Base-by-base conservation (phyloP, 257 asterid species). In the Solanum gandarillasii region DNA sequence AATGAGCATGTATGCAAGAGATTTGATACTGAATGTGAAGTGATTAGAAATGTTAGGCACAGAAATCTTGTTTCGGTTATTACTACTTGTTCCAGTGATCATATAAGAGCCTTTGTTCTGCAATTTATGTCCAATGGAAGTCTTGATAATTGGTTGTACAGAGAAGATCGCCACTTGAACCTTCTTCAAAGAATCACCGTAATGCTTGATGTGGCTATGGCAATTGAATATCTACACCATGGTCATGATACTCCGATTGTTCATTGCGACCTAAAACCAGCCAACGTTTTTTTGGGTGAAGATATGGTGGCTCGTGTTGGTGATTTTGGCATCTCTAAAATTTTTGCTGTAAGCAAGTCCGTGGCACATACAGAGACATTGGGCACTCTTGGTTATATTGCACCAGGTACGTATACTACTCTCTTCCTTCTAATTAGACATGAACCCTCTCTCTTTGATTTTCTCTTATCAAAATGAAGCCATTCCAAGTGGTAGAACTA, bases 101-200 rank as follows among this genome's bases (percentile, higher is more conserved):
- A 52, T 36, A 32, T 89, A 73, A 74, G 90, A 74, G 90, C 90
- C 82, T 86, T 91, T 32, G 88, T 90, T 41, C 84, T 91, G 36
- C 87, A 88, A 34, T 91, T 85, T 52, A 91, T 91, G 93, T 84
- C 91, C 12, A 91, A 90, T 62, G 91, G 93, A 43, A 91, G 86
- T 75, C 88, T 91, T 12, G 92, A 89, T 41, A 84, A 81, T 34
- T 90, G 89, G 93, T 38, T 90, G 39, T 78, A 89, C 46, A 21
- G 12, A 18, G 78, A 85, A 34, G 89, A 85, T 41, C 18, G 46
- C 27, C 31, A 52, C 12, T 86, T 86, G 86, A 88, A 76, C 82
- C 85, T 90, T 34, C 72, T 35, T 16, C 90, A 81, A 41, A 87
- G 92, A 32, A 18, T 91, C 88, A 32, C 87, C 1, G 20, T 91